Base-by-base conservation (phyloP, 2,329 filamentous ascomycete genomes). In the Trichocomaceae sp. region DNA sequence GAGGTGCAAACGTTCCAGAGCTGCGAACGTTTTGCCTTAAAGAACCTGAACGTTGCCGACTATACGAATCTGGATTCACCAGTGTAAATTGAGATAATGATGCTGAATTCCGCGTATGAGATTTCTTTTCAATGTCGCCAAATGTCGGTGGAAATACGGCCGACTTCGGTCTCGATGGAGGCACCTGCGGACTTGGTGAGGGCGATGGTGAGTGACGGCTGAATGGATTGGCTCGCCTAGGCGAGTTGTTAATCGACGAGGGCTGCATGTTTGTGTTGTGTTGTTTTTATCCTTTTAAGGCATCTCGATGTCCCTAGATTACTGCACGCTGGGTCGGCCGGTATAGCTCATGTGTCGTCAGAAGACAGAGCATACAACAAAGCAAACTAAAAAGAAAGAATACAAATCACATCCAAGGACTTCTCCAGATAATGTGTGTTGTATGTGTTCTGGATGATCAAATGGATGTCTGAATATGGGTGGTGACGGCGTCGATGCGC, bases 1-100 rank as follows among this genome's bases (percentile, higher is more conserved):
- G 88, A 2, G 92, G 93, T 35, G 93, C 92, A 75, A 99, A 99
- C 1, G 93, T 99, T 60, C 83, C 87, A 0, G 87, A 88, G 6
- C 79, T 77, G 6, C 83, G 79, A 2, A 80, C 81, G 63, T 77
- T 81, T 57, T 80, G 84, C 60, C 81, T 75, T 35, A 82, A 80
- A 5, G 90, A 93, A 61, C 85, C 82, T 47, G 82, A 79, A 31
- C 81, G 75, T 57, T 71, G 70, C 29, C 75, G 69, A 23, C 64
- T 64, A 39, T 64, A 63, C 26, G 77, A 69, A n/a, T 70, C 63
- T 6, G 76, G 64, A 33, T 69, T 64, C 37, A 75, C 70, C 23
- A 74, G 72, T 45, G 79, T 69, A 1, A 83, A 66, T 69, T 84
- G 80, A 39, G 77, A 83, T 60, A 77, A 83, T 1, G 90, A 92